Base-by-base conservation (phyloP, 139 green algal genomes). In the Volvox reticuliferus region DNA sequence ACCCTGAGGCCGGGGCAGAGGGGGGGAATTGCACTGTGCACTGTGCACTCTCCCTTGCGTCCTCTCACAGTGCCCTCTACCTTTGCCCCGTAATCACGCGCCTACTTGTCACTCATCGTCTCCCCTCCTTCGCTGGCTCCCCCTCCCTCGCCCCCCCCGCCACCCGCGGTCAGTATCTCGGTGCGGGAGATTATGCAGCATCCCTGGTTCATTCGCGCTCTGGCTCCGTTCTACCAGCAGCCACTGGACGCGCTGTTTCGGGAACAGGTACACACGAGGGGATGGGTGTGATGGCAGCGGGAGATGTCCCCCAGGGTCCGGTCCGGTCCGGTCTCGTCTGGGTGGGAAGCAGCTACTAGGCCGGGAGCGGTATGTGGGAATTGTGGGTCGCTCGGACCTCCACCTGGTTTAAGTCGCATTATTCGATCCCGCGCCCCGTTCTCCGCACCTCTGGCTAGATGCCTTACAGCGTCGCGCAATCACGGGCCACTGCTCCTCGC, bases 201-300 rank as follows among this genome's bases (percentile, higher is more conserved):
- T 90, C 93, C 93, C 50, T 95, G 93, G 93, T 95, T 94, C 92
- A 91, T 77, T 28, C 35, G 32, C n/a, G 36, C 79, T 6, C 93
- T 96, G 94, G 88, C 89, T 18, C 84, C 91, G 22, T 86, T 93
- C 78, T 93, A 93, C 76, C 83, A 95, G 36, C 78, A 83, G 3
- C 92, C 92, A 1, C 79, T 94, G 87, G 88, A 86, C 0, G 87
- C 93, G 77, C 92, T 96, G 82, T 77, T 91, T 77, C 68, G 79
- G 75, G 92, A 95, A 75, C 94, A 96, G 90, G 61, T 89, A 35
- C 2, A 14, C 1, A 32, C 35, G 78, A 32, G 78, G 12, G 2
- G 78, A 67, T 20, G 32, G 32, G 61, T 30, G 76, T 63, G 76
- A 32, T 21, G 32, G n/a, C n/a, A n/a, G n/a, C n/a, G n/a, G n/a